Percentiles rank a stretch among this genome's conserved stretches.
These are phyloP conservation scores for Gryganskiella cystojenkinii DNA, from an alignment of 192 early-diverging fungal genomes.

Conservation along the genomic window DNA sequence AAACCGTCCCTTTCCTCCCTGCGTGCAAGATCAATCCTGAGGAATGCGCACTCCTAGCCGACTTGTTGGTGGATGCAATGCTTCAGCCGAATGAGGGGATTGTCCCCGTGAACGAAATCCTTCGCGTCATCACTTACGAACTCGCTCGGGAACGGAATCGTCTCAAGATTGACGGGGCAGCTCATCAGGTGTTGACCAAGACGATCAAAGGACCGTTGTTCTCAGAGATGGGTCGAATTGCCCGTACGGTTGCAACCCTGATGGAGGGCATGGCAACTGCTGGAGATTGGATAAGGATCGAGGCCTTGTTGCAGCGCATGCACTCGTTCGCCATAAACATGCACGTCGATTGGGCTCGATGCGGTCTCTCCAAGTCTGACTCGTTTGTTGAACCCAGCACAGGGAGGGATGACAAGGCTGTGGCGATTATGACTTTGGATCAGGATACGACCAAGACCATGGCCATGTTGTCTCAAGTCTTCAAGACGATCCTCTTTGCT, in stretches of 20 bases:
- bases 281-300: conserved; percentile 9
- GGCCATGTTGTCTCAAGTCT: conserved; percentile 54
- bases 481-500: conserved; percentile 61
- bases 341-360: conserved; percentile 43
- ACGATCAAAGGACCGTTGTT: conserved; percentile 35
- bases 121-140: conserved; percentile 34
- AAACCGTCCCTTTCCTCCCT: conserved; percentile 39
- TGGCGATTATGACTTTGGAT: conserved; percentile 13
- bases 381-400: conserved; percentile 22
- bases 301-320: conserved; percentile 19
- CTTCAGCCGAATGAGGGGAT: conserved; percentile 38
- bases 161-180: conserved; percentile 1
- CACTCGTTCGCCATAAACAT: conserved; percentile 42
- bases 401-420: background rate
- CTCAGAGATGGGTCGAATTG: conserved; percentile 47
- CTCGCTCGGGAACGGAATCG: conserved; percentile 7
- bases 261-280: conserved; percentile 17
- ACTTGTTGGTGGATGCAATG: conserved; percentile 26
- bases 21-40: conserved; percentile 27
- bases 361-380: conserved; percentile 23
- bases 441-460: conserved; percentile 25
- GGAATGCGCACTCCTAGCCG: conserved; percentile 19
- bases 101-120: conserved; percentile 32
- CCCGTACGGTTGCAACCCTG: conserved; percentile 31
- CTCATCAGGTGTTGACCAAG: conserved; percentile 15